Evolutionary conservation across 148 eudicot genomes (phyloP).

Genomic region (Chenopodium quinoa): DNA sequence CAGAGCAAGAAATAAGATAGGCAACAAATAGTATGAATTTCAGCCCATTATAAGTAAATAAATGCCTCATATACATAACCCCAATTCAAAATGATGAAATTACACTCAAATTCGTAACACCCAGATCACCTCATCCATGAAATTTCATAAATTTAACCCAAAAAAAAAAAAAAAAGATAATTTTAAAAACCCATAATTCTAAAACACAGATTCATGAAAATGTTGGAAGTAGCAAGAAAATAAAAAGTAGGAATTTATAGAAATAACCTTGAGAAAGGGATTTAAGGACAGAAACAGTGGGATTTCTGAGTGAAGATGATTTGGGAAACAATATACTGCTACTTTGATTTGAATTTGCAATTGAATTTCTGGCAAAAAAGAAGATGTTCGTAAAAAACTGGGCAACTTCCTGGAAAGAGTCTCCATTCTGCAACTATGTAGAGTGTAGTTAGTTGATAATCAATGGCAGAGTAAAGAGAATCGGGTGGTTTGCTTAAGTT

Average conservation of each 20-base stretch:
- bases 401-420: conserved; percentile 24
- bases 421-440: conserved; percentile 20
- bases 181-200: background rate
- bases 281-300: conserved; percentile 34
- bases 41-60: background rate
- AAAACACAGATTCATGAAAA: background rate
- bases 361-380: background rate
- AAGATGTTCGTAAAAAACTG: conserved; percentile 20
- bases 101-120: background rate
- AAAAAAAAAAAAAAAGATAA: background rate
- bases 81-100: background rate
- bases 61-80: background rate
- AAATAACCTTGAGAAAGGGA: conserved; percentile 37
- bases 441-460: background rate
- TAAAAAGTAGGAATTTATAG: background rate
- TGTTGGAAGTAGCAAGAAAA: background rate
- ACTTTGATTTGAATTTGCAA: background rate
- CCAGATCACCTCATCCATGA: background rate
- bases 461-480: background rate
- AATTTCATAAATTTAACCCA: background rate
- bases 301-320: conserved; percentile 7
- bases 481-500: background rate
- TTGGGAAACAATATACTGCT: conserved; percentile 6
- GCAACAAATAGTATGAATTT: background rate
- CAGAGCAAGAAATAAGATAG: background rate